These are phyloP conservation scores for Puccinia horiana DNA, from an alignment of 1,284 basidiomycete species.

Conservation along the genomic window DNA sequence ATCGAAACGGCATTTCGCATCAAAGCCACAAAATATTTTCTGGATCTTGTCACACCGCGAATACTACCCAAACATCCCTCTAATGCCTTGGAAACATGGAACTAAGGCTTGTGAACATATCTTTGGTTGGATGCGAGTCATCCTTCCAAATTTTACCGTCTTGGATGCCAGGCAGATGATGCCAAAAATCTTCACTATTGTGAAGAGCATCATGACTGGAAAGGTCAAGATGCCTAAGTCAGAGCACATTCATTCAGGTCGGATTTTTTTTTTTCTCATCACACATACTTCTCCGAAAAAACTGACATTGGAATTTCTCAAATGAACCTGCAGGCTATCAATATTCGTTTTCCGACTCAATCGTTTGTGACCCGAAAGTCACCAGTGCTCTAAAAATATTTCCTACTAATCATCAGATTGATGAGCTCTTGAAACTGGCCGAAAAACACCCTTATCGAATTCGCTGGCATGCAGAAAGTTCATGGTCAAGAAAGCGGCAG, in stretches of 20 bases:
- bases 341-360: neutral
- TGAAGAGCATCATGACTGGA: constrained; percentile 7
- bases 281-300: neutral
- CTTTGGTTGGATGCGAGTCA: too few relatives aligned
- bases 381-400: neutral
- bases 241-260: constrained; percentile 19
- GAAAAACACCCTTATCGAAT: neutral
- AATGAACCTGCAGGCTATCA: neutral
- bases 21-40: neutral
- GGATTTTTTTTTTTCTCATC: neutral
- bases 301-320: neutral
- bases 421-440: neutral
- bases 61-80: neutral
- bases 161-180: neutral
- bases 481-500: neutral
- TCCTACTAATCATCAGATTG: neutral
- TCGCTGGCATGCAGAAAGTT: constrained; percentile 19
- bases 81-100: neutral
- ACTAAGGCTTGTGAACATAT: neutral
- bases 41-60: neutral
- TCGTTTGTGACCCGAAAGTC: neutral
- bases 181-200: constrained; percentile 21
- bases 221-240: constrained; percentile 23
- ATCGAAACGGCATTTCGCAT: neutral
- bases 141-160: too few relatives aligned